A percentile compares a stretch with the other conserved stretches of the same genome.
These are phyloP conservation scores for Fusarium sp. DNA, from an alignment of 2,329 filamentous ascomycete species.

Conservation along the genomic window DNA sequence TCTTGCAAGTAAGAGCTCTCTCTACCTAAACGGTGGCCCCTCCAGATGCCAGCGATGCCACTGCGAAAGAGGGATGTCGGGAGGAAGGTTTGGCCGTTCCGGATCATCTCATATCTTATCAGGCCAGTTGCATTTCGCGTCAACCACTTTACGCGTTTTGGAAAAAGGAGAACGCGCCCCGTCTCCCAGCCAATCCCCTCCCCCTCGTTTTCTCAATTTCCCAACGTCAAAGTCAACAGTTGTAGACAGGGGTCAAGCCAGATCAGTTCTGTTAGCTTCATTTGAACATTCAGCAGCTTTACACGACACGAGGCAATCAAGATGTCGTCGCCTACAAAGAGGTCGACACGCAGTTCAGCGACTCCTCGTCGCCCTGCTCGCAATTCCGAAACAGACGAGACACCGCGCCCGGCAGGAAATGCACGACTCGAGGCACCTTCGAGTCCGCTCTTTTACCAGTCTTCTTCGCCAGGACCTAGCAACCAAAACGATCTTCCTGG, in stretches of 20 bases:
- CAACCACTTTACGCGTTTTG: constrained; percentile 55
- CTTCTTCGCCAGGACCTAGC: constrained; percentile 49
- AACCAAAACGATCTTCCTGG: constrained; percentile 45
- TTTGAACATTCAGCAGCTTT: constrained; percentile 16
- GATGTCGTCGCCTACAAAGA: constrained; percentile 58
- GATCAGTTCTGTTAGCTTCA: constrained; percentile 5
- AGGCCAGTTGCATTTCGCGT: constrained; percentile 30
- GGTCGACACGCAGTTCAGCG: constrained; percentile 59
- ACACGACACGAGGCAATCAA: constrained; percentile 17
- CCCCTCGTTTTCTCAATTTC: constrained; percentile 42
- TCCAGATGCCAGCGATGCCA: constrained; percentile 45
- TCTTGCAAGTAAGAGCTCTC: constrained; percentile 23
- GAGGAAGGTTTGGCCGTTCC: constrained; percentile 47
- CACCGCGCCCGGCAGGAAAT: constrained; percentile 55
- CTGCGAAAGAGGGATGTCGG: constrained; percentile 38
- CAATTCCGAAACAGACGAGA: constrained; percentile 50
- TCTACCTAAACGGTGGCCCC: constrained; percentile 41
- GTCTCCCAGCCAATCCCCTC: constrained; percentile 41
- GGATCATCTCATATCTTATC: constrained; percentile 23
- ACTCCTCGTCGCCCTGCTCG: constrained; percentile 55
- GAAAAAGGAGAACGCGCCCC: constrained; percentile 38
- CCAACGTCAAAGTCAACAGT: constrained; percentile 36
- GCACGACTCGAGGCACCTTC: constrained; percentile 68
- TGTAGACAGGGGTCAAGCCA: constrained; percentile 24
- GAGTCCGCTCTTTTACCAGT: constrained; percentile 82